phyloP scores from a whole-genome alignment of 768 basidiomycete genomes.

The Tricholoma hemisulphureum region DNA sequence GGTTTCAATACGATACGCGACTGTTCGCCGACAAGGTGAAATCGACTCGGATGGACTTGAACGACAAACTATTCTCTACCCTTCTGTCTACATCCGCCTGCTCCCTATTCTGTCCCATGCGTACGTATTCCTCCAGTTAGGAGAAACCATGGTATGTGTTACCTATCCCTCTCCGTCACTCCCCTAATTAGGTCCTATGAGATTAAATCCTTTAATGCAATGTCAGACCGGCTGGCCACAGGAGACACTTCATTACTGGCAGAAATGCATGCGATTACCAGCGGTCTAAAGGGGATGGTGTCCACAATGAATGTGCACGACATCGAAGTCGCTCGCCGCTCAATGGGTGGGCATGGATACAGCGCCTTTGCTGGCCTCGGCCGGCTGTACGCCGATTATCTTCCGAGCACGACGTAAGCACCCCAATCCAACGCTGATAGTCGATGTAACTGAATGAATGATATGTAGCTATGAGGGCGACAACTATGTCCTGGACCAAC shows the following conservation, averaged over 20 bases:
- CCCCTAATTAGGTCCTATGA: background rate
- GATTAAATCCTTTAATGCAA: conserved; percentile 49
- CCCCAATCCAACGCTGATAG: too few relatives aligned
- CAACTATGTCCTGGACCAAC: conserved; percentile 73
- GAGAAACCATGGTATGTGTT: conserved; percentile 51
- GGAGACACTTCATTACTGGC: conserved; percentile 65
- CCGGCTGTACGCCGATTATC: conserved; percentile 58
- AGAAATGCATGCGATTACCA: conserved; percentile 70
- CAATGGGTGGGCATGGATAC: conserved; percentile 79
- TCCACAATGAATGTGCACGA: conserved; percentile 52
- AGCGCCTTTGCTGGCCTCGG: conserved; percentile 69
- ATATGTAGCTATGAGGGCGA: conserved; percentile 67
- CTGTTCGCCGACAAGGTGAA: conserved; percentile 69
- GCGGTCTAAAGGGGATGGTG: conserved; percentile 64
- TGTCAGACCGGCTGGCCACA: conserved; percentile 46
- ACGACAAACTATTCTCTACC: conserved; percentile 66
- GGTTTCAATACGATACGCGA: conserved; percentile 69
- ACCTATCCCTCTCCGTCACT: background rate
- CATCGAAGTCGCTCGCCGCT: conserved; percentile 62
- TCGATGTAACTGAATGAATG: background rate
- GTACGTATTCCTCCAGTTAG: conserved; percentile 67
- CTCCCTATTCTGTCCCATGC: conserved; percentile 67
- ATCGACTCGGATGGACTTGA: conserved; percentile 52
- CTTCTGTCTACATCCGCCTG: conserved; percentile 71
- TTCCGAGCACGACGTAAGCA: conserved; percentile 62